Evolutionary conservation across 345 rosid species (phyloP).

Genomic region (Syzygium aromaticum): DNA sequence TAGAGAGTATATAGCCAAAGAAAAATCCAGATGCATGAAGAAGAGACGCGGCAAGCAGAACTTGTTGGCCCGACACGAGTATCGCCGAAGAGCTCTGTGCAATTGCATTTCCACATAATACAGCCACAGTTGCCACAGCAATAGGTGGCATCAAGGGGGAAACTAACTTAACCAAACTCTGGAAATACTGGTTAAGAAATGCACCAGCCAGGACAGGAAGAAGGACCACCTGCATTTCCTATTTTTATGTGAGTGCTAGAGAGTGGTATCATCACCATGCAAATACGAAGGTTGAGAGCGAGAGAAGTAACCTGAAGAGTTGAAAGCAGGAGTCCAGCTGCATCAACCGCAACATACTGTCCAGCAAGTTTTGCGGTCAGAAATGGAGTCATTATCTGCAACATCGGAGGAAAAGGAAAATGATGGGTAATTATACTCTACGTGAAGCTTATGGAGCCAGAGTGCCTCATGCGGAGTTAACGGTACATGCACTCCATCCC

Average conservation of each 20-base stretch:
- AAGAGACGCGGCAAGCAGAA: conserved; percentile 47
- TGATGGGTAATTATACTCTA: background rate
- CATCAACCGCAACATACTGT: conserved; percentile 83
- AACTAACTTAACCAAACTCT: conserved; percentile 55
- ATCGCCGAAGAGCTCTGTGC: conserved; percentile 70
- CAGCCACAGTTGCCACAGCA: conserved; percentile 77
- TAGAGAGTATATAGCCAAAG: conserved; percentile 75
- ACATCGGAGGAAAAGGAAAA: conserved; percentile 1
- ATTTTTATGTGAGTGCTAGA: background rate
- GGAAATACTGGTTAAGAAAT: conserved; percentile 71
- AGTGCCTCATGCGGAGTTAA: background rate
- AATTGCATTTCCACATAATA: conserved; percentile 76
- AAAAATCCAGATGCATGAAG: conserved; percentile 82
- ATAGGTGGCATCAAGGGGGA: conserved; percentile 80
- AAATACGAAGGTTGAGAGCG: background rate
- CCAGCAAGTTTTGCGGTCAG: conserved; percentile 82
- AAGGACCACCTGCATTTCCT: conserved; percentile 58
- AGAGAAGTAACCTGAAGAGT: conserved; percentile 58
- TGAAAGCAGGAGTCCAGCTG: conserved; percentile 51
- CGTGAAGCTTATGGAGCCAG: background rate
- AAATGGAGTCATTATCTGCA: conserved; percentile 85
- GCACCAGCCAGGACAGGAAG: conserved; percentile 85
- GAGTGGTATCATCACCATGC: background rate
- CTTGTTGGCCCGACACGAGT: conserved; percentile 67
- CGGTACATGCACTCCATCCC: background rate